Base-by-base conservation (phyloP, 306 rosid genomes). In the Cicer judaicum region DNA sequence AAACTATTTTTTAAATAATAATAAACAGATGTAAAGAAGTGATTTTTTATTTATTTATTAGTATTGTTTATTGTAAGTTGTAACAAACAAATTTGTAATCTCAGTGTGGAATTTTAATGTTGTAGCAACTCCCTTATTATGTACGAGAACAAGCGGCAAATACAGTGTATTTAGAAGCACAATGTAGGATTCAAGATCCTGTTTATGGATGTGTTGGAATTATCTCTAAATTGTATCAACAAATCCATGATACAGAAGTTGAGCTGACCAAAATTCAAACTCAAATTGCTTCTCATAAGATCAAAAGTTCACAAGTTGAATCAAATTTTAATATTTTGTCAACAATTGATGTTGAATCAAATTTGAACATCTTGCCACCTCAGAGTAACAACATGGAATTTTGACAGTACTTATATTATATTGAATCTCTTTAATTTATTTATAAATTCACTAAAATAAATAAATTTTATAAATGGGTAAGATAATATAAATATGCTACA, bases 141-240 rank as follows among this genome's bases (percentile, higher is more conserved):
- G 29, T 84, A 13, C 19, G 96, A 65, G 86, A 65, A 57, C 68
- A 81, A 75, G 85, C 97, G 29, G 92, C 85, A 12, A 74, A 89
- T 13, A 42, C 86, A 6, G 24, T 89, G 49, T 74, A 79, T 64
- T 84, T 64, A 41, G 92, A 93, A 77, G 94, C 96, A 24, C 72
- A 82, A 40, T 85, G 85, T 47, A 81, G 92, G 70, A 79, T 83
- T 56, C 75, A 84, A 75, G 91, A 93, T 15, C 93, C 90, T 9
- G 84, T 91, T 41, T 91, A 91, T 63, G 96, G 96, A 0, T 85
- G 91, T 73, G 96, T 79, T 52, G 82, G 87, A 13, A 69, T 90
- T 46, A 82, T 91, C 56, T 83, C 88, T 29, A 82, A 79, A 50
- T 80, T 89, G 67, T 78, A 79, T 76, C 76, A 89, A 56, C 78